Evolutionary conservation across 306 rosid species (phyloP).

Genomic region (Vigna hirtella): DNA sequence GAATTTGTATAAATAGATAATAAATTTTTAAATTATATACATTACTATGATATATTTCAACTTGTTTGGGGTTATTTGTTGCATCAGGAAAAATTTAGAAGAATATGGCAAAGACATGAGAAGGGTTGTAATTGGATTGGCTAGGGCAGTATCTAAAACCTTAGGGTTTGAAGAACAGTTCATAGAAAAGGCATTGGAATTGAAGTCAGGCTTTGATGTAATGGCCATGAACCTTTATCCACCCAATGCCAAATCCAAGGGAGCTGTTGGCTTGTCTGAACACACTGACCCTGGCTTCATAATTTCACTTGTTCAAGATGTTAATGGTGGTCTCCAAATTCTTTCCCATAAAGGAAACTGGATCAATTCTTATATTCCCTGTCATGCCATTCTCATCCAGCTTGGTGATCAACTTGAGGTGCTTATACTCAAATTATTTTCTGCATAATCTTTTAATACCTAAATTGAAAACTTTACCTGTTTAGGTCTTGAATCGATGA

Average conservation of each 20-base stretch:
- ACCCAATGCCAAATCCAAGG: conserved; percentile 43
- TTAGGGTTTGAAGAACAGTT: conserved; percentile 61
- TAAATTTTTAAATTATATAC: too few relatives aligned
- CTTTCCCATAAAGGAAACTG: conserved; percentile 58
- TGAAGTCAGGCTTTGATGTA: conserved; percentile 60
- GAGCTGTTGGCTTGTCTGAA: conserved; percentile 49
- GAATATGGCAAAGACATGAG: conserved; percentile 54
- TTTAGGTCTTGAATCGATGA: too few relatives aligned
- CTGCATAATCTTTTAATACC: too few relatives aligned
- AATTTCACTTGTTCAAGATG: conserved; percentile 60
- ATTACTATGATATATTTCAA: not conserved
- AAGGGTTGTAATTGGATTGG: conserved; percentile 45
- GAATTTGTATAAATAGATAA: too few relatives aligned
- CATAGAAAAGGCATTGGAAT: conserved; percentile 57
- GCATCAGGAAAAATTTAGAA: conserved; percentile 47
- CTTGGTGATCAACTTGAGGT: conserved; percentile 73
- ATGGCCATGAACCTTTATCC: conserved; percentile 65
- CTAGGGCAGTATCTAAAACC: conserved; percentile 54
- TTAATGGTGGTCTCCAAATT: conserved; percentile 61
- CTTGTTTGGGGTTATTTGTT: not conserved
- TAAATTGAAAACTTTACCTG: too few relatives aligned
- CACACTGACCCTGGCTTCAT: conserved; percentile 69
- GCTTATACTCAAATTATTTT: not conserved
- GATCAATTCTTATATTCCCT: conserved; percentile 57
- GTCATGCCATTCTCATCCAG: conserved; percentile 58